Conservation (phyloP, 2,329 filamentous ascomycete genomes). For the Colletotrichum godetiae region DNA sequence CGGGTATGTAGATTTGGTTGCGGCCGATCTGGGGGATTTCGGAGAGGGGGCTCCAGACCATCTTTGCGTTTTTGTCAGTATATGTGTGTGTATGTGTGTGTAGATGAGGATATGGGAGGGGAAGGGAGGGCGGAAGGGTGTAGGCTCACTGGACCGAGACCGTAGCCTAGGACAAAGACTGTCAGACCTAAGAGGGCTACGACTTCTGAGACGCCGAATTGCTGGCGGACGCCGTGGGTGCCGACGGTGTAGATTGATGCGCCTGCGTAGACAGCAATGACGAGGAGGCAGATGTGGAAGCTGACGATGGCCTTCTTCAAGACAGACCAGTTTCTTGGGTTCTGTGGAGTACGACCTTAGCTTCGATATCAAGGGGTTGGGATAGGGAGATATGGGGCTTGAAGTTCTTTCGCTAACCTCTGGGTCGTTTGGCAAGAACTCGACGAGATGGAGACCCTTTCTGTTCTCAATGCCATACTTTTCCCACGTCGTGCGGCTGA, state of each 20-base stretch:
- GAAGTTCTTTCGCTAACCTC: slow-evolving; percentile 6
- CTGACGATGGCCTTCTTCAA: slow-evolving; percentile 72
- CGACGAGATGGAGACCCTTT: slow-evolving; percentile 16
- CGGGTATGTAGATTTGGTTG: slow-evolving; percentile 35
- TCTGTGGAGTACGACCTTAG: slow-evolving; percentile 52
- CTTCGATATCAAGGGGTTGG: not conserved
- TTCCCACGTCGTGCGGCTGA: slow-evolving; percentile 14
- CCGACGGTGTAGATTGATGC: slow-evolving; percentile 81
- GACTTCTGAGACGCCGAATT: slow-evolving; percentile 77
- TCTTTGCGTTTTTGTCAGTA: not conserved
- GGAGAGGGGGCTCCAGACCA: slow-evolving; percentile 36
- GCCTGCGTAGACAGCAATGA: slow-evolving; percentile 26
- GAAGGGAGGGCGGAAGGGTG: no score
- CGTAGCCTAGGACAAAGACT: slow-evolving; percentile 84
- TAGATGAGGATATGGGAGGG: not conserved
- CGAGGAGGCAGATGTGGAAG: slow-evolving; percentile 61
- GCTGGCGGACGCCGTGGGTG: slow-evolving; percentile 69
- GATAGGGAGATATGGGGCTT: not conserved
- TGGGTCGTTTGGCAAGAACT: slow-evolving; percentile 31
- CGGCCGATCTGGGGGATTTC: slow-evolving; percentile 37
- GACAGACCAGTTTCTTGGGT: slow-evolving; percentile 83
- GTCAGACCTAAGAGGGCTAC: slow-evolving; percentile 79
- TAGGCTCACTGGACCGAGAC: slow-evolving; percentile 63
- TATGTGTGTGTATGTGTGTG: no score
- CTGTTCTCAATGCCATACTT: slow-evolving; percentile 4